These are phyloP conservation scores for Boletus albobrunnescens DNA, from an alignment of 1,284 basidiomycete genomes.

Conservation along the genomic window DNA sequence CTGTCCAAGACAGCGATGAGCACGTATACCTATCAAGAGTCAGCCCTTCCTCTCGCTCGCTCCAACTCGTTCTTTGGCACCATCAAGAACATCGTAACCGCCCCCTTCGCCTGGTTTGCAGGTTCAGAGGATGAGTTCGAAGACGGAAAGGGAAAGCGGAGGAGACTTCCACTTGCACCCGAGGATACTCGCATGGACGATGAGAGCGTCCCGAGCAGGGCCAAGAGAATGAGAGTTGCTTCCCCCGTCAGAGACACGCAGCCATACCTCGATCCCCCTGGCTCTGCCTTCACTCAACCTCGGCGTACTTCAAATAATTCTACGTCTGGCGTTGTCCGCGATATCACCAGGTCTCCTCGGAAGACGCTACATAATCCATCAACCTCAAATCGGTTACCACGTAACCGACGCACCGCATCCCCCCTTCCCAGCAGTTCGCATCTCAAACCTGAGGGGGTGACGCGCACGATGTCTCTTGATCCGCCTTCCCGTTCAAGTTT, in stretches of 20 bases:
- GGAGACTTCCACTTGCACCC: slow-evolving; percentile 36
- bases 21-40: slow-evolving; percentile 31
- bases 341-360: slow-evolving; percentile 26
- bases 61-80: slow-evolving; percentile 52
- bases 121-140: slow-evolving; percentile 46
- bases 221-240: slow-evolving; percentile 54
- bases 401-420: slow-evolving; percentile 40
- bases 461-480: slow-evolving; percentile 63
- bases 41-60: slow-evolving; percentile 35
- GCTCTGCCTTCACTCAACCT: slow-evolving; percentile 39
- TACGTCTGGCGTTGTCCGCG: slow-evolving; percentile 4
- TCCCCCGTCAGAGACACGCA: slow-evolving; percentile 41
- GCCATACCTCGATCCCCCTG: slow-evolving; percentile 55
- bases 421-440: slow-evolving; percentile 33
- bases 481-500: slow-evolving; percentile 39
- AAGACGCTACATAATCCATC: slow-evolving; percentile 28
- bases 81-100: slow-evolving; percentile 62
- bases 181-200: slow-evolving; percentile 33
- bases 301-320: slow-evolving; percentile 14
- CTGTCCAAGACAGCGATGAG: slow-evolving; percentile 29
- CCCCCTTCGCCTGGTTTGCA: slow-evolving; percentile 58
- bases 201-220: slow-evolving; percentile 29
- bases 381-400: slow-evolving; percentile 30
- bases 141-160: slow-evolving; percentile 47
- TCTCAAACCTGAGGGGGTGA: slow-evolving; percentile 32